A percentile compares a stretch with the other conserved stretches of the same genome.
These are phyloP conservation scores for Aspergillus sp. DNA, from an alignment of 2,329 filamentous ascomycete species.

Conservation along the genomic window DNA sequence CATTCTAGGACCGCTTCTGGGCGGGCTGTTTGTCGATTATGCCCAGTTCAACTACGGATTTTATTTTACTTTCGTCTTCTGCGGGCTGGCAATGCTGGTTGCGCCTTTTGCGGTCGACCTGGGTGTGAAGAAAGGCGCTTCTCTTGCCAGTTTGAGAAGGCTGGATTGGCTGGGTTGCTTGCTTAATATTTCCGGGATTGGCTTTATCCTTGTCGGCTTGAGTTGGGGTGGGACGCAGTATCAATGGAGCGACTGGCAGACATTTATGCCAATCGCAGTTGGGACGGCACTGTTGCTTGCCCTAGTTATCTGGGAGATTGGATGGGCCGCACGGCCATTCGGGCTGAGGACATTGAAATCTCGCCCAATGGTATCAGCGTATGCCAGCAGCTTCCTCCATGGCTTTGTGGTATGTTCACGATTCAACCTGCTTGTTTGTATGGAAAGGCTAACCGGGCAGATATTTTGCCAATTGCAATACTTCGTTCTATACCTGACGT, in stretches of 20 bases:
- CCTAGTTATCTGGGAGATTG: slow-evolving; percentile 30
- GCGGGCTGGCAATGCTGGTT: slow-evolving; percentile 19
- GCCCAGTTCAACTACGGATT: slow-evolving; percentile 21
- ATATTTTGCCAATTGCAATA: slow-evolving; percentile 38
- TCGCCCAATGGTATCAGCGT: slow-evolving; percentile 29
- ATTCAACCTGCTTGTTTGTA: not conserved
- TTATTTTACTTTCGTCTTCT: slow-evolving; percentile 27
- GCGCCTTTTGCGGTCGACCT: slow-evolving; percentile 26
- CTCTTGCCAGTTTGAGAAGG: slow-evolving; percentile 14
- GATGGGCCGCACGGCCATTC: slow-evolving; percentile 27
- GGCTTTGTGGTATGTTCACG: slow-evolving; percentile 34
- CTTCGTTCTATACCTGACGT: slow-evolving; percentile 34
- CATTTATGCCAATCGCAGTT: slow-evolving; percentile 32
- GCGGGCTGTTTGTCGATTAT: slow-evolving; percentile 20
- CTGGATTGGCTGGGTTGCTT: slow-evolving; percentile 39
- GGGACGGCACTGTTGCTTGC: slow-evolving; percentile 25
- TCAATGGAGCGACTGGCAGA: slow-evolving; percentile 32
- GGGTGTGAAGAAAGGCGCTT: slow-evolving; percentile 15
- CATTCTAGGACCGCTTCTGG: slow-evolving; percentile 19
- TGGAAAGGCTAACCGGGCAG: slow-evolving; percentile 13
- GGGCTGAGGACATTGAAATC: slow-evolving; percentile 24
- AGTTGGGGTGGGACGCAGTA: slow-evolving; percentile 37
- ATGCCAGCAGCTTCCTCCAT: slow-evolving; percentile 35
- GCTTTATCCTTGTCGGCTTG: slow-evolving; percentile 34
- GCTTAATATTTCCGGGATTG: slow-evolving; percentile 32